Base-by-base conservation (phyloP, 768 basidiomycete species). In the Lactarius tabidus region DNA sequence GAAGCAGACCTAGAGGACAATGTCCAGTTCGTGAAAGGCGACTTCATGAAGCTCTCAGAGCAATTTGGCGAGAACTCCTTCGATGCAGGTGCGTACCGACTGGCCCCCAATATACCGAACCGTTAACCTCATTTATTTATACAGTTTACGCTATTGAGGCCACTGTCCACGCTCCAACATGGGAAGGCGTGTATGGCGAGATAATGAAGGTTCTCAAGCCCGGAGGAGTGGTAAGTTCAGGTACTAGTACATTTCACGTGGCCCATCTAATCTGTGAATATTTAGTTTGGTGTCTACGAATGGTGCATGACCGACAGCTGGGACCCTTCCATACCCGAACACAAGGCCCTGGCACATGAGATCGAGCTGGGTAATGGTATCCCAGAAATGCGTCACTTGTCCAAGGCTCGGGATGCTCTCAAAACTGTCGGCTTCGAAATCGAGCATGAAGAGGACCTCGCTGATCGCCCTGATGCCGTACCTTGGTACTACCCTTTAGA, bases 401-500 rank as follows among this genome's bases (percentile, higher is more conserved):
- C 77, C 33, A 75, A 80, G 57, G 87, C 93, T 0, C 85, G 91
- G 63, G 75, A 90, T 65, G 97, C 96, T 0, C 77, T 99, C 64
- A 78, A 84, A 71, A 81, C 79, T 2, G 95, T 96, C 61, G 97
- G 96, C 23, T 93, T 98, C 80, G 76, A 85, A 71, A 83, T 98
- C 67, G 83, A 89, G 72, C 89, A 93, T 73, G 93, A 96, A 73
- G 96, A 99, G 72, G 96, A 99, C 74, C 81, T 99, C 48, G 96
- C 96, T 5, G 90, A 89, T 33, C 89, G 95, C 52, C 79, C 82
- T 0, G 93, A 92, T 70, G 75, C 76, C 14, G 77, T 93, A 41
- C 85, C 88, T 0, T 99, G 97, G 97, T 99, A 95, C 77, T 98
- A 98, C 77, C 95, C 95, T 0, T 82, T 98, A 31, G 95, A 97